phyloP scores from a whole-genome alignment of 805 yeast genomes.

The Lachancea lanzarotensis region DNA sequence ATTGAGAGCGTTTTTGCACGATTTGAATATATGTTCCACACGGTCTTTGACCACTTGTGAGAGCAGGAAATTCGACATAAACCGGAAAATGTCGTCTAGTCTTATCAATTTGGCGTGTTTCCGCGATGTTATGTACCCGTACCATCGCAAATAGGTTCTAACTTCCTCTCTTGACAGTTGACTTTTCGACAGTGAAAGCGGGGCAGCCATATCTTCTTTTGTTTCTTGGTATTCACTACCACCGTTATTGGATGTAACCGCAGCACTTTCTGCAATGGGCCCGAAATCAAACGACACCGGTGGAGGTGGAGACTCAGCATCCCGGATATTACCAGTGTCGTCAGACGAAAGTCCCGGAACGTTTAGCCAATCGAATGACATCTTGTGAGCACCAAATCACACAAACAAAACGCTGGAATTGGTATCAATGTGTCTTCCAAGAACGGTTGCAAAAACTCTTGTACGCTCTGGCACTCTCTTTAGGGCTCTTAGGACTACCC shows the following conservation, averaged over 20 bases:
- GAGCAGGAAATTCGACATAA: conserved; percentile 70
- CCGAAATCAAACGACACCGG: conserved; percentile 44
- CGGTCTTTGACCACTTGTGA: conserved; percentile 43
- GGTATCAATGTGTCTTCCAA: no score
- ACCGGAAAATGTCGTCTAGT: conserved; percentile 70
- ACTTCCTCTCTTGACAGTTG: conserved; percentile 74
- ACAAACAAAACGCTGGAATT: no score
- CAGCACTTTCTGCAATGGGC: neutral
- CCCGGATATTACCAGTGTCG: conserved; percentile 17
- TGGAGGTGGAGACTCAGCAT: conserved; percentile 37
- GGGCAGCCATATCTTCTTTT: conserved; percentile 40
- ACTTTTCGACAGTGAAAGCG: conserved; percentile 56
- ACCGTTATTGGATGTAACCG: neutral
- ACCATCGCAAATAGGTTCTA: conserved; percentile 88
- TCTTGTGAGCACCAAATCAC: conserved; percentile 13
- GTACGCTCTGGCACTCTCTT: neutral
- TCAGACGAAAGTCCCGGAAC: conserved; percentile 34
- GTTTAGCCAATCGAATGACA: conserved; percentile 51
- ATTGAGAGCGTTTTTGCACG: conserved; percentile 53
- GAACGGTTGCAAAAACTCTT: neutral
- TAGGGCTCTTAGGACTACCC: no score
- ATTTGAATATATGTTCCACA: conserved; percentile 46
- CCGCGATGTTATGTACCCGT: conserved; percentile 71
- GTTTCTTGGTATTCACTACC: conserved; percentile 19
- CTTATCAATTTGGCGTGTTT: conserved; percentile 61